Percentiles rank a stretch among this genome's conserved stretches.
Evolutionary conservation across 257 asterid species (phyloP).

Genomic region (Solanum dulcamara): DNA sequence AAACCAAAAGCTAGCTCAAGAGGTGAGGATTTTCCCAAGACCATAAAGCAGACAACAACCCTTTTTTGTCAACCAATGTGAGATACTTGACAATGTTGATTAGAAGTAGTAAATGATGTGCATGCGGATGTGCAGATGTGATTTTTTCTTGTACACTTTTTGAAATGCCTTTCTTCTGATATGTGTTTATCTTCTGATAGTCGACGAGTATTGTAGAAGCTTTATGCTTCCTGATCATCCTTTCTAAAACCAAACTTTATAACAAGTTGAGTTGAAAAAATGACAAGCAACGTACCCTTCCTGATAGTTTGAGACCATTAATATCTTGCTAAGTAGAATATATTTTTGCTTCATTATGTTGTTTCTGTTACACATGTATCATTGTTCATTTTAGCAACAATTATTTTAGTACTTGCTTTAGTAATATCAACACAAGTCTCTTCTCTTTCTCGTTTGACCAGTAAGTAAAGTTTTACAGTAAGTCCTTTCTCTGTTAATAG

Average conservation of each 20-base stretch:
- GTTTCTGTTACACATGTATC: neutral
- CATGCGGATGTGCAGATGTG: neutral
- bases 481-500: neutral
- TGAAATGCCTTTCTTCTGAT: neutral
- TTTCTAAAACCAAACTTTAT: neutral
- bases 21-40: neutral
- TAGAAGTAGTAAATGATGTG: neutral
- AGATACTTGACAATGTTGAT: neutral
- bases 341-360: neutral
- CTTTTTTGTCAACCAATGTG: neutral
- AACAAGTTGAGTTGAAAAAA: neutral
- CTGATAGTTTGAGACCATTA: neutral
- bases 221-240: neutral
- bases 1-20: neutral
- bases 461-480: neutral
- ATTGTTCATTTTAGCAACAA: neutral
- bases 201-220: neutral
- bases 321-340: neutral
- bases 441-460: neutral
- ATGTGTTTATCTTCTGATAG: neutral
- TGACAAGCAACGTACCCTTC: neutral
- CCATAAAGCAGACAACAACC: neutral
- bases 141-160: neutral
- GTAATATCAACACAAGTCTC: neutral
- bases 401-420: neutral